These are phyloP conservation scores for Hypoxylon lienhwacheense DNA, from an alignment of 495 filamentous ascomycete species.

Conservation along the genomic window DNA sequence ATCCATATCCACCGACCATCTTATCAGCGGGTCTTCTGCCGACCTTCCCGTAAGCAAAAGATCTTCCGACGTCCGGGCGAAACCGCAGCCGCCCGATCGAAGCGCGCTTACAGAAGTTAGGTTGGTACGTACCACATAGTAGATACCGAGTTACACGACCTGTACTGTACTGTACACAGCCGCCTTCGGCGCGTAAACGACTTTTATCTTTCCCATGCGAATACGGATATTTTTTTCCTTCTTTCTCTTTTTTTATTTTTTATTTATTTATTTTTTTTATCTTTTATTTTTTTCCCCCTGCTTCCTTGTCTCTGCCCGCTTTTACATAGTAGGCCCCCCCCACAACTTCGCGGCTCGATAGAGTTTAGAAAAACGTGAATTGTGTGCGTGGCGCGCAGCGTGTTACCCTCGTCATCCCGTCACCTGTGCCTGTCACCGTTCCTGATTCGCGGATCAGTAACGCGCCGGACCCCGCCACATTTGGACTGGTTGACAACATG, in stretches of 20 bases:
- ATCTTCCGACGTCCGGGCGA: conserved; percentile 1
- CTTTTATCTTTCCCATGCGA: not conserved
- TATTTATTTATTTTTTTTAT: not conserved
- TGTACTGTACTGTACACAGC: too few species aligned
- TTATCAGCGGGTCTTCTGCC: too few species aligned
- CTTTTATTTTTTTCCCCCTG: not conserved
- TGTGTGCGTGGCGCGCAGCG: too few species aligned
- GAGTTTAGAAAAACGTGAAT: too few species aligned
- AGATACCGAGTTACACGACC: not conserved
- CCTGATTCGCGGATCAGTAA: conserved; percentile 7
- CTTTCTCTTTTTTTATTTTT: not conserved
- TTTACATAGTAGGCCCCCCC: too few species aligned
- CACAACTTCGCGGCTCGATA: conserved; percentile 1
- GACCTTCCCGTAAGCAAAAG: too few species aligned
- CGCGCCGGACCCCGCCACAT: not conserved
- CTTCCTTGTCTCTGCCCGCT: too few species aligned
- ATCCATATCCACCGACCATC: not conserved
- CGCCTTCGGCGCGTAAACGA: conserved; percentile 18
- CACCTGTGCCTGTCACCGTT: too few species aligned
- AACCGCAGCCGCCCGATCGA: conserved; percentile 8
- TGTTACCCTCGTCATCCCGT: too few species aligned
- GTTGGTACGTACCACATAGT: conserved; percentile 2
- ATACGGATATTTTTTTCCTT: not conserved
- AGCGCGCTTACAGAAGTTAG: conserved; percentile 11
- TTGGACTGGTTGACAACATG: too few species aligned